Base-by-base conservation (phyloP, 2,329 filamentous ascomycete genomes). In the Paecilomyces niveus region DNA sequence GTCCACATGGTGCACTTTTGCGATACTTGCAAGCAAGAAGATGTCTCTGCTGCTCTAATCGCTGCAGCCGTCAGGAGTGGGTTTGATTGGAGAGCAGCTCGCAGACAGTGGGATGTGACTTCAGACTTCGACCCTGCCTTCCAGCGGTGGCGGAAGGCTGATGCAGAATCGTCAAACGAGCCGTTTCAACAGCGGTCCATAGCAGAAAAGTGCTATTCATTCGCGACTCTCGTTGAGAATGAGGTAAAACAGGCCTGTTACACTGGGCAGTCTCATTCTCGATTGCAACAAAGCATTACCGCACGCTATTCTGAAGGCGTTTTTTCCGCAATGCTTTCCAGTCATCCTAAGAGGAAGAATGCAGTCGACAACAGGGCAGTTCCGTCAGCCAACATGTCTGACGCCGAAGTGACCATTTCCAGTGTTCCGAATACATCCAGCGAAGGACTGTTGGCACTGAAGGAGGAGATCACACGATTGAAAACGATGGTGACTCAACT, bases 1-100 rank as follows among this genome's bases (percentile, higher is more conserved):
- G 61, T 72, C 1, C 66, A 71, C 35, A 76, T 77, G 74, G 68
- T 74, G 6, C 65, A 72, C 24, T 66, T 76, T 3, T 76, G 74
- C 57, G 71, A 74, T 61, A 62, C 64, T 13, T 76, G 74, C 54
- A 59, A 63, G 22, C 66, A 66, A 57, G 59, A 66, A 33, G 61
- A 72, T 6, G 59, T 73, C 4, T 68, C 72, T 2, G 59, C 68
- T 24, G 63, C 59, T 18, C 64, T 77, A 22, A 71, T 76, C 8
- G 57, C 61, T n/a, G 69, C 72, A 21, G 74, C 74, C 4, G 64
- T 75, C 5, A 62, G 67, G 21, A 71, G 70, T 57, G 74, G 74
- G 3, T 72, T 77, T 53, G 63, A 71, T 39, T 69, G 68, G 56
- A 58, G 54, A 7, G 57, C 63, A 18, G 67, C 68, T 15, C 53